Evolutionary conservation across 768 basidiomycete species (phyloP).

Genomic region (Hygrocybe punicea): DNA sequence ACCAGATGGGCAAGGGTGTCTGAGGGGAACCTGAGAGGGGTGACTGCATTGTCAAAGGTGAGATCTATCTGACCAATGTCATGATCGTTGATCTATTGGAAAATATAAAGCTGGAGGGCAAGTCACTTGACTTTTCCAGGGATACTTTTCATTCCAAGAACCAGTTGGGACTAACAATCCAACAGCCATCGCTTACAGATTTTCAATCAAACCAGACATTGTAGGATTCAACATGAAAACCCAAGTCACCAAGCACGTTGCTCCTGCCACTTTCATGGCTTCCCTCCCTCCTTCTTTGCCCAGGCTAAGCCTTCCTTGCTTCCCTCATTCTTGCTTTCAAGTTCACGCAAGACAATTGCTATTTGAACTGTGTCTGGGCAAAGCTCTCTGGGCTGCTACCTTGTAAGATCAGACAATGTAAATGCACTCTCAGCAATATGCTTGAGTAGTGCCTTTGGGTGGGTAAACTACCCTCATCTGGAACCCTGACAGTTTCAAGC

Average conservation of each 20-base stretch:
- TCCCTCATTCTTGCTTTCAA: slow-evolving; percentile 87
- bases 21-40: slow-evolving; percentile 41
- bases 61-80: too few species aligned
- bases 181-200: too few species aligned
- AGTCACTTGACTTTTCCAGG: too few species aligned
- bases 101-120: too few species aligned
- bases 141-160: too few species aligned
- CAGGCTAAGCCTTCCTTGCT: slow-evolving; percentile 84
- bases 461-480: slow-evolving; percentile 54
- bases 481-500: too few species aligned
- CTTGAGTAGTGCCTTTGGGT: slow-evolving; percentile 96
- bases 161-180: too few species aligned
- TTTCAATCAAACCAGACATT: background rate
- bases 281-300: slow-evolving; percentile 73
- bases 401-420: slow-evolving; percentile 82
- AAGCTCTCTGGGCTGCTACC: slow-evolving; percentile 87
- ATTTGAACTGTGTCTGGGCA: slow-evolving; percentile 92
- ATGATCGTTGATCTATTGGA: too few species aligned
- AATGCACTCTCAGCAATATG: slow-evolving; percentile 81
- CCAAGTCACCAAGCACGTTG: slow-evolving; percentile 17
- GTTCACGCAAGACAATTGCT: slow-evolving; percentile 89
- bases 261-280: slow-evolving; percentile 28
- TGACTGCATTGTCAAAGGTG: slow-evolving; percentile 41
- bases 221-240: slow-evolving; percentile 11
- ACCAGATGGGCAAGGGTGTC: slow-evolving; percentile 44